Percentiles rank a stretch among this genome's conserved stretches.
Evolutionary conservation across 805 yeast species (phyloP).

Genomic region (Schwanniomyces sp.): DNA sequence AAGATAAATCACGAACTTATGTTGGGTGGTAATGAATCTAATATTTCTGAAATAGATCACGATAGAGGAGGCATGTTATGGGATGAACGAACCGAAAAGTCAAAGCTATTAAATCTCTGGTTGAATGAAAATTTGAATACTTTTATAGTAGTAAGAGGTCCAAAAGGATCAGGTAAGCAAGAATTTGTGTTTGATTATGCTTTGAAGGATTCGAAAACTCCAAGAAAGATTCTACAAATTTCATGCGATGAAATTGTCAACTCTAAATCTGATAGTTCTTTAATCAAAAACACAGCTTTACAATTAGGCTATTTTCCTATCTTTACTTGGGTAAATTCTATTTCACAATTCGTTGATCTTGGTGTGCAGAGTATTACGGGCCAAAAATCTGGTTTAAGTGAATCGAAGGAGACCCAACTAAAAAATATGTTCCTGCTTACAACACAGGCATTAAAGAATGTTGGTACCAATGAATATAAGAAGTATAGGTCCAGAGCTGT

Average conservation of each 20-base stretch:
- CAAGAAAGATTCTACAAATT: constrained; percentile 56
- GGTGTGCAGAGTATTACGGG: constrained; percentile 90
- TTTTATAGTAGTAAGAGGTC: constrained; percentile 87
- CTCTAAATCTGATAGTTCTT: constrained; percentile 69
- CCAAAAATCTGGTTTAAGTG: constrained; percentile 87
- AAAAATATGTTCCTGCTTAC: constrained; percentile 77
- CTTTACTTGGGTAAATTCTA: constrained; percentile 86
- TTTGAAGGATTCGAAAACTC: constrained; percentile 42
- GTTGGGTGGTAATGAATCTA: constrained; percentile 5
- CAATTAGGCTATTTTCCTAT: constrained; percentile 91
- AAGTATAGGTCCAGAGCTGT: constrained; percentile 23
- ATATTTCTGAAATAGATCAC: constrained; percentile 6
- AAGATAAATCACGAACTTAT: constrained; percentile 10
- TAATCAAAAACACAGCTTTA: constrained; percentile 65
- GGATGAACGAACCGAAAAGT: constrained; percentile 69
- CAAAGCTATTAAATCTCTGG: constrained; percentile 73
- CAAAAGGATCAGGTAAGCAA: constrained; percentile 92
- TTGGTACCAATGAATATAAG: constrained; percentile 39
- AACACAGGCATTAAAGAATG: constrained; percentile 68
- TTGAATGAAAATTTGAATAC: constrained; percentile 86
- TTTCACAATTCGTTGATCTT: constrained; percentile 78
- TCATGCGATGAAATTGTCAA: constrained; percentile 80
- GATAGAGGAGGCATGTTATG: constrained; percentile 47
- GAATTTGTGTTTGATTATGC: constrained; percentile 73
- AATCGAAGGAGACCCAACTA: constrained; percentile 76